A percentile compares a stretch with the other conserved stretches of the same genome.
These are phyloP conservation scores for Citeromyces hawaiiensis DNA, from an alignment of 1,139 yeast genomes.

Conservation along the genomic window DNA sequence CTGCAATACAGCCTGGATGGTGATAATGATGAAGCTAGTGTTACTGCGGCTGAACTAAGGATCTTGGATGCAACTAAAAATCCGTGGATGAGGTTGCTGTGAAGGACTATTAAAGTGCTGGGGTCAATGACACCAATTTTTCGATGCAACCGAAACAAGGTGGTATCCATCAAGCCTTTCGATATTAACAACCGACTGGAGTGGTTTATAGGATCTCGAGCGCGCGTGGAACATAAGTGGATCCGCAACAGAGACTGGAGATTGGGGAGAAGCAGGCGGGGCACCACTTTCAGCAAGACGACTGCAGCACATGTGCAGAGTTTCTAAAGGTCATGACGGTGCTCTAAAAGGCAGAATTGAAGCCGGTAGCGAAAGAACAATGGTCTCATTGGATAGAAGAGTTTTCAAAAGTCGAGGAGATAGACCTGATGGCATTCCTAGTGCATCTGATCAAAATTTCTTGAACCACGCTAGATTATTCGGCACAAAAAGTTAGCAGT, in stretches of 20 bases:
- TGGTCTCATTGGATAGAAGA: constrained; percentile 61
- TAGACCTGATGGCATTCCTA: constrained; percentile 39
- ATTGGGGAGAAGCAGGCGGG: constrained; percentile 57
- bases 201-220: constrained; percentile 54
- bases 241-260: constrained; percentile 34
- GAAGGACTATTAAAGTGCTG: constrained; percentile 42
- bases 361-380: constrained; percentile 24
- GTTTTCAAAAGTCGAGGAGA: constrained; percentile 36
- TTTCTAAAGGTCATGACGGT: constrained; percentile 32
- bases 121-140: constrained; percentile 61
- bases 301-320: constrained; percentile 45
- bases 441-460: background rate
- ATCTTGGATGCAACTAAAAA: constrained; percentile 45
- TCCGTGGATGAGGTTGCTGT: constrained; percentile 75
- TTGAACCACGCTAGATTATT: too few species aligned
- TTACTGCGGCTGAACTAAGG: constrained; percentile 55
- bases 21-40: constrained; percentile 7
- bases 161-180: constrained; percentile 63
- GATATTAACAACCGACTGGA: constrained; percentile 53
- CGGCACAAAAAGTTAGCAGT: too few species aligned
- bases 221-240: constrained; percentile 71
- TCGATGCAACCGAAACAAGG: constrained; percentile 20
- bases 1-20: constrained; percentile 32
- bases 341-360: constrained; percentile 14
- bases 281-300: constrained; percentile 28